Evolutionary conservation across 257 asterid species (phyloP), one percentile per base, ranked within the genome.

Genomic region (Verbena officinalis): DNA sequence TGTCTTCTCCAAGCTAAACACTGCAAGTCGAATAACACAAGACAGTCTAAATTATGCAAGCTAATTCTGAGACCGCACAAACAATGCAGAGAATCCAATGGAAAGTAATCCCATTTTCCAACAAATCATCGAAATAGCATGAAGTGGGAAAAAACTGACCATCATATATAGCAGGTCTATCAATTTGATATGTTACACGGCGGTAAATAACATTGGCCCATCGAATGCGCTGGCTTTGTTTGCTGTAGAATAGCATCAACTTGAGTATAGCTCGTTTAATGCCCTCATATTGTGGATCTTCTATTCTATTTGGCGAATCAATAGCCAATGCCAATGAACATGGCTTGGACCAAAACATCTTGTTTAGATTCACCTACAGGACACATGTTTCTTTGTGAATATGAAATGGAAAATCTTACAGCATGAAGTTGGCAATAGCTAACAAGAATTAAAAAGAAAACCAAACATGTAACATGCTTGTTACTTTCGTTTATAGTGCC

Each of bases 271-370:
- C 30, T 13, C 80, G 82, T 70, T 75, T 84, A 48, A 86, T 33
- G 13, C 96, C 97, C 69, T 75, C 83, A 52, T 82, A 86, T 10
- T 87, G 76, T 15, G 96, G 99, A 21, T 82, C 94, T 44, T 81
- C 88, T 71, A 84, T 72, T 62, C 96, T 80, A 48, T 79, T 53
- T 4, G 86, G 88, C 10, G 99, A 93, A 77, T 80, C 90, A 70
- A 68, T 62, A 17, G 92, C 80, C 79, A 93, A 73, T 4, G 94
- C 95, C 83, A 93, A 77, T 44, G 99, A 90, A 44, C 78, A 68
- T 55, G 99, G 99, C 75, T 88, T 90, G 42, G 95, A 80, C 95
- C 95, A 87, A 74, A 90, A 87, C 95, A 93, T 80, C 86, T 86
- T 87, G 73, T 90, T 84, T 76, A 84, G 77, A 69, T 83, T 90